phyloP scores from a whole-genome alignment of 2,329 filamentous ascomycete species.

The Colletotrichum sp. region DNA sequence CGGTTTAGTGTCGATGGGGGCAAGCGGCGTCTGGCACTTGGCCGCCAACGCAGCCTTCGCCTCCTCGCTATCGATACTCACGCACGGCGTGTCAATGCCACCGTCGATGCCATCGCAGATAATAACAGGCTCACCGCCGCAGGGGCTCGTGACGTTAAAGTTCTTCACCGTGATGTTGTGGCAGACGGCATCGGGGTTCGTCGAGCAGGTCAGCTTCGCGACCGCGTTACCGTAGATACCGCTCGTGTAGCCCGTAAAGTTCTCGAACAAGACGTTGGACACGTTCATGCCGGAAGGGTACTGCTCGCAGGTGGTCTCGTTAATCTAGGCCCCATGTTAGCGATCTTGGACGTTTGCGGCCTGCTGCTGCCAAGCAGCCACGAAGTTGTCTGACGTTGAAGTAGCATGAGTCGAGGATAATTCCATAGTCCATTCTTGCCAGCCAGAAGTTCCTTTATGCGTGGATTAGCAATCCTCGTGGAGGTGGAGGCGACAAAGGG shows the following conservation, averaged over 20 bases:
- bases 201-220: constrained; percentile 60
- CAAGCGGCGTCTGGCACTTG: constrained; percentile 13
- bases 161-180: constrained; percentile 59
- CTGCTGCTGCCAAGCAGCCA: background rate
- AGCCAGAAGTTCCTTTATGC: constrained; percentile 56
- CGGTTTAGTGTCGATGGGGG: background rate
- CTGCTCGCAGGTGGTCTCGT: constrained; percentile 53
- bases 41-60: constrained; percentile 6
- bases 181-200: constrained; percentile 58
- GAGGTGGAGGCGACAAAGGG: background rate
- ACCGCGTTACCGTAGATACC: constrained; percentile 61
- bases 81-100: constrained; percentile 36
- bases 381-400: constrained; percentile 37
- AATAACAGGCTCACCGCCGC: constrained; percentile 45
- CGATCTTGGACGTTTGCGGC: background rate
- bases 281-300: constrained; percentile 64
- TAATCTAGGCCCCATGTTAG: constrained; percentile 22
- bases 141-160: constrained; percentile 60
- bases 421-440: constrained; percentile 61
- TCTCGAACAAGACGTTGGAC: constrained; percentile 63
- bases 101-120: constrained; percentile 54
- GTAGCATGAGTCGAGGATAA: constrained; percentile 68
- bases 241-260: constrained; percentile 61
- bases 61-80: constrained; percentile 20
- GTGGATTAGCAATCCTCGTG: background rate